Conservation (phyloP, 2,329 filamentous ascomycete genomes). For the Teratosphaeria viscida region DNA sequence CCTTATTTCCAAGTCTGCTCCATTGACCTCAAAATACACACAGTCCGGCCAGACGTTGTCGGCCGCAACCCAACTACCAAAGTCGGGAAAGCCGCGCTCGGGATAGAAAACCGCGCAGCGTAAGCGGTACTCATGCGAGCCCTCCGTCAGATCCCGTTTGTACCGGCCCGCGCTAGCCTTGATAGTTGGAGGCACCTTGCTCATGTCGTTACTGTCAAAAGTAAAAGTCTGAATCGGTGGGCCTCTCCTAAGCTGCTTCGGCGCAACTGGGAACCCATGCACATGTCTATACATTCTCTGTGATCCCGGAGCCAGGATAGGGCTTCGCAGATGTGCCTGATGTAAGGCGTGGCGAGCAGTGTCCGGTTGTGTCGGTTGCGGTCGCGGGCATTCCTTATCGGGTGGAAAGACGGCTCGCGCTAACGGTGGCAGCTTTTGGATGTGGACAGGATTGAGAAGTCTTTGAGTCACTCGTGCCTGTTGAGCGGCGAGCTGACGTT, state of each 20-base stretch:
- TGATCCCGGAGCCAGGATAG: constrained; percentile 26
- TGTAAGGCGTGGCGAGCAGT: constrained; percentile 44
- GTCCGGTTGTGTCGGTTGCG: constrained; percentile 33
- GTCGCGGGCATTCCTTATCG: constrained; percentile 12
- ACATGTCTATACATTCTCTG: constrained; percentile 47
- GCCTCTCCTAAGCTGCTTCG: constrained; percentile 27
- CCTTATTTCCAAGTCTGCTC: constrained; percentile 42
- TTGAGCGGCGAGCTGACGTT: not conserved
- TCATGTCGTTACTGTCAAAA: constrained; percentile 38
- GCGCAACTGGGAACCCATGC: constrained; percentile 40
- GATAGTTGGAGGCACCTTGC: constrained; percentile 27
- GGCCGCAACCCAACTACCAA: constrained; percentile 51
- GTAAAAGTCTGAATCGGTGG: constrained; percentile 32
- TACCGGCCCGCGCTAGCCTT: constrained; percentile 17
- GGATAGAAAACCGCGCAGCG: constrained; percentile 48
- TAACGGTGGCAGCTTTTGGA: not conserved
- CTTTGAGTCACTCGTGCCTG: not conserved
- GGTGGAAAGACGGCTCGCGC: constrained; percentile 10
- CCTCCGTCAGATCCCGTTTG: constrained; percentile 33
- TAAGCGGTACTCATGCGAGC: constrained; percentile 55
- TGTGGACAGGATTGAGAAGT: not conserved
- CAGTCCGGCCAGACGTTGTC: constrained; percentile 61
- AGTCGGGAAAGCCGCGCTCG: constrained; percentile 24
- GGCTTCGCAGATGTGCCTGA: constrained; percentile 48
- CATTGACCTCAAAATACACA: constrained; percentile 61